Evolutionary conservation across 345 rosid genomes (phyloP).

Genomic region (Eucalyptus virginea): DNA sequence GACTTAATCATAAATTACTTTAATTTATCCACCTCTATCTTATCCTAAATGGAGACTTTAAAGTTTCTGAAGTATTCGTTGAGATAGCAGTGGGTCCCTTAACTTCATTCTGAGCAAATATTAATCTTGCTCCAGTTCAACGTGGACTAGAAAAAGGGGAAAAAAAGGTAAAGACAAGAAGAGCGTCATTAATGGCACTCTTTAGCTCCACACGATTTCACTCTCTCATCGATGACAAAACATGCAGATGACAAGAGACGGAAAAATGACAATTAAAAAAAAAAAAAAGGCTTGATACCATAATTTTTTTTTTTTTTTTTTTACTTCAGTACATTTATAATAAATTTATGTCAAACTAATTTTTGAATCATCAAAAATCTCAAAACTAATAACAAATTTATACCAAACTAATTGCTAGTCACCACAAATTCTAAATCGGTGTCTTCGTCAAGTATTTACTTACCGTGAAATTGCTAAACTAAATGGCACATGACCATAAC

Average conservation of each 20-base stretch:
- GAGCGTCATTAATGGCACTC: not conserved
- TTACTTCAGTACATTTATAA: fast-evolving
- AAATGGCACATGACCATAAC: fast-evolving
- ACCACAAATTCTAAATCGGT: too few species aligned
- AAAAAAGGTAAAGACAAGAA: not conserved
- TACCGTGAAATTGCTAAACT: too few species aligned
- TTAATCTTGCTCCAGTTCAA: not conserved
- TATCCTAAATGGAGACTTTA: not conserved
- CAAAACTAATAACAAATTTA: fast-evolving
- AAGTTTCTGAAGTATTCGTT: not conserved
- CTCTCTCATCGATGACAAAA: not conserved
- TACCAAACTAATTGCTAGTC: too few species aligned
- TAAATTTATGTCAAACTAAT: too few species aligned
- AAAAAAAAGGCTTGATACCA: too few species aligned
- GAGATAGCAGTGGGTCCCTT: not conserved
- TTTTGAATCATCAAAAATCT: too few species aligned
- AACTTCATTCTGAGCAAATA: not conserved
- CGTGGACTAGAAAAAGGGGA: not conserved
- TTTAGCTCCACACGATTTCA: not conserved
- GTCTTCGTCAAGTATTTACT: too few species aligned
- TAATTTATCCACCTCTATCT: not conserved
- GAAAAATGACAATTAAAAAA: too few species aligned
- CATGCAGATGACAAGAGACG: not conserved
- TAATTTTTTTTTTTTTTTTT: too few species aligned
- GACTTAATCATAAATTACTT: not conserved